These are phyloP conservation scores for Pseudotulostoma volvatum DNA, from an alignment of 495 filamentous ascomycete genomes.

Conservation along the genomic window DNA sequence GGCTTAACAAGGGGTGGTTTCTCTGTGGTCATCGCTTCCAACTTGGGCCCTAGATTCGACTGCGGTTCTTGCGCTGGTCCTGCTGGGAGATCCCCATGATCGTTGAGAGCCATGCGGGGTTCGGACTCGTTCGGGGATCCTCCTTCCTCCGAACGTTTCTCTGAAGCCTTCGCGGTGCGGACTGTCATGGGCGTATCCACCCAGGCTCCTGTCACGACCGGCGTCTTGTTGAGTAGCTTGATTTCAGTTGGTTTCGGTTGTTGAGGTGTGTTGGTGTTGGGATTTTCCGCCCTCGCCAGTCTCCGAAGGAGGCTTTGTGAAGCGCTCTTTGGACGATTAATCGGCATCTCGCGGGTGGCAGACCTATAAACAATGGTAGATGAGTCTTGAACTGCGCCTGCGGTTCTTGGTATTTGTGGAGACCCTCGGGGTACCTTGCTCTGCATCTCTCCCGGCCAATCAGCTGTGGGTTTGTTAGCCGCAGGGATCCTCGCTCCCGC, in stretches of 20 bases:
- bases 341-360: conserved; percentile 14
- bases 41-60: conserved; percentile 6
- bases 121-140: conserved; percentile 2
- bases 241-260: conserved; percentile 27
- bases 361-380: conserved; percentile 36
- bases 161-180: conserved; percentile 14
- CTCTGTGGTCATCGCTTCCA: conserved; percentile 4
- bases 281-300: conserved; percentile 45
- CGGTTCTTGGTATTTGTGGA: no score
- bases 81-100: conserved; percentile 8
- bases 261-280: conserved; percentile 17
- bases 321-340: conserved; percentile 32
- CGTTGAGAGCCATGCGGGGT: conserved; percentile 1
- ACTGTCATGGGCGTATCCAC: conserved; percentile 37
- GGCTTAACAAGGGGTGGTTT: conserved; percentile 19
- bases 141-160: conserved; percentile 10
- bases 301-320: conserved; percentile 49
- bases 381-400: conserved; percentile 31
- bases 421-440: conserved; percentile 13
- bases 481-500: conserved; percentile 5
- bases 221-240: conserved; percentile 29
- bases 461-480: conserved; percentile 6
- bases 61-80: conserved; percentile 5
- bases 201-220: conserved; percentile 34
- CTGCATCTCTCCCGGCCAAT: neutral